Evolutionary conservation across 108 stramenopile genomes (phyloP), one percentile per base, ranked within the genome.

Genomic region (Cyclotella distinguenda): DNA sequence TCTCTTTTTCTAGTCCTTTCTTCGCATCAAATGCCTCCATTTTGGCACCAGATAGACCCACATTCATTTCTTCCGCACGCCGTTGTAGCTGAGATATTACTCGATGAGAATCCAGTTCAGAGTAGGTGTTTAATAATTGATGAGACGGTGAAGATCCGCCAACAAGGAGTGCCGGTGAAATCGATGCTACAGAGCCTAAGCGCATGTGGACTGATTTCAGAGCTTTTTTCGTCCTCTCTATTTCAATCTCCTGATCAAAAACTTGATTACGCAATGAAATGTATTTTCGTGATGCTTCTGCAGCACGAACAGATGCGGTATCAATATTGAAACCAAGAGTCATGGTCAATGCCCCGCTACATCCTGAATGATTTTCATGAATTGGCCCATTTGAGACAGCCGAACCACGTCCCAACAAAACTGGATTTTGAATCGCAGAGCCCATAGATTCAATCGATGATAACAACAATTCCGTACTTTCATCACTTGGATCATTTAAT

Each of bases 1-100:
- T 46, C 9, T 49, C 22, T 23, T 40, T 19, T 6, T 52, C 43
- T 0, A 52, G 35, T 27, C 52, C 56, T 46, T n/a, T 26, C 42
- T 64, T 60, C 10, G 79, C 79, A 31, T 67, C 69, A 3, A 21
- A 33, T 12, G 49, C 46, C 34, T 49, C 55, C 25, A 33, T 30
- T 38, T 58, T 49, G 21, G 33, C 50, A 11, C 11, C 16, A 13
- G 48, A 52, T 34, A 43, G 28, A 15, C 18, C 50, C 22, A 57
- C 12, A 23, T 72, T 45, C 50, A 77, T 62, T 12, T 49, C 61
- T 31, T 27, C 44, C 21, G 74, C 34, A 30, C 78, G 71, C 15
- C 68, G 56, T 42, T 68, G 21, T 9, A 84, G 44, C 35, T 84
- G 84, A 32, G 65, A 73, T 36, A 82, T 69, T 22, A 84, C 78